Evolutionary conservation across 805 yeast genomes (phyloP), one percentile per base, ranked within the genome.

Genomic region (Spathaspora sp.): DNA sequence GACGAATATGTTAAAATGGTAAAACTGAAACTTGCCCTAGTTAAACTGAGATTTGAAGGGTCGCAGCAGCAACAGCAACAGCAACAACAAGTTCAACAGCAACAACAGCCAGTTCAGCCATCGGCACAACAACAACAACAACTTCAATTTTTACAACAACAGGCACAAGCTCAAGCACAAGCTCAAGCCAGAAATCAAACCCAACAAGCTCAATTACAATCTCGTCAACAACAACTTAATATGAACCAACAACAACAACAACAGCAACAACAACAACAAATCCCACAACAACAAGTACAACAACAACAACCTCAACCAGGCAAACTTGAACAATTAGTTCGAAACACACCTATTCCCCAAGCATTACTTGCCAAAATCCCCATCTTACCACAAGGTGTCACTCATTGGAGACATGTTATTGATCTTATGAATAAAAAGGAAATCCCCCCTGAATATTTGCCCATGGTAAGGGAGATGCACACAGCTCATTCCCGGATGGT

Each of bases 371-470:
- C 78, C 49, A 81, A 81, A 59, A 79, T 89, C 46, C 96, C 96
- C 9, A 85, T 80, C 46, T 72, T 89, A 32, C 97, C 97, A 0
- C 85, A 85, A 12, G 86, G 83, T 47, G 85, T 85, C 28, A 85
- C 80, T 57, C 88, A 96, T 6, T 91, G 97, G 97, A 80, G 82
- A 19, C 88, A 84, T 62, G 82, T 89, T 28, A 81, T 84, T 65
- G 86, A 84, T 42, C 77, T 84, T 57, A 67, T 83, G 44, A 79
- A 81, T 56, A 77, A 80, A 55, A 82, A 81, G 53, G 73, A 81
- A 53, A 68, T 88, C 40, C 82, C 87, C 1, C 78, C 80, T 6
- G 78, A 82, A 32, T 80, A 79, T 26, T 69, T 85, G 72, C 80
- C 80, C 14, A 65, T 79, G 20, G 82, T 88, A 44, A 84, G 81